A percentile compares a stretch with the other conserved stretches of the same genome.
phyloP scores from a whole-genome alignment of 768 basidiomycete genomes.

The Suillus spraguei region DNA sequence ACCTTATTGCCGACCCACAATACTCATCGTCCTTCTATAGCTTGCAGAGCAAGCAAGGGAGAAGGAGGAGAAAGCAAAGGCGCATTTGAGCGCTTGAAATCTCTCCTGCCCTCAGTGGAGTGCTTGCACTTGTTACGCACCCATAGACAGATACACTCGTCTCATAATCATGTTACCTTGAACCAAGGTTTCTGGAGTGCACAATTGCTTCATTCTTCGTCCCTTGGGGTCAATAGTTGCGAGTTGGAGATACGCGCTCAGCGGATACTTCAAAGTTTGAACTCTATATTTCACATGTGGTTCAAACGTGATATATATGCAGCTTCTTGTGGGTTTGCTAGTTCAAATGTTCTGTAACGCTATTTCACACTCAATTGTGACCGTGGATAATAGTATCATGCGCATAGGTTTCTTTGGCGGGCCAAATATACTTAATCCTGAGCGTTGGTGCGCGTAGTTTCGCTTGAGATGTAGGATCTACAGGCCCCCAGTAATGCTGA shows the following conservation, averaged over 20 bases:
- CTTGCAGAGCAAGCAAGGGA: constrained; percentile 33
- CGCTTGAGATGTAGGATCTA: background rate
- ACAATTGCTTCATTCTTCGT: background rate
- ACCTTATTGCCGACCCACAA: background rate
- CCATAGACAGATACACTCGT: background rate
- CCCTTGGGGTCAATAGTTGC: background rate
- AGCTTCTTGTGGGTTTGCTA: background rate
- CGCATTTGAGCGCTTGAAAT: constrained; percentile 4
- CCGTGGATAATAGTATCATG: background rate
- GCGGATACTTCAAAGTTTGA: background rate
- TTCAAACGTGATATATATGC: background rate
- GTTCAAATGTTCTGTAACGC: background rate
- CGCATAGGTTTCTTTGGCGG: background rate
- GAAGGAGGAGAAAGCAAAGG: constrained; percentile 19
- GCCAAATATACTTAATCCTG: background rate
- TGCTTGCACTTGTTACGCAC: background rate
- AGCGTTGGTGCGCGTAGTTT: background rate
- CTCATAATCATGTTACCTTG: background rate
- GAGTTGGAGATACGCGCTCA: background rate
- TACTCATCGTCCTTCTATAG: constrained; percentile 12
- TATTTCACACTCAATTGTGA: background rate
- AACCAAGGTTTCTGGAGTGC: background rate
- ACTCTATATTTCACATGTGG: background rate
- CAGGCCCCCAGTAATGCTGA: background rate
- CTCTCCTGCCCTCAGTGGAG: constrained; percentile 1